phyloP scores from a whole-genome alignment of 2,329 filamentous ascomycete species.

The Neoscytalidium dimidiatum region DNA sequence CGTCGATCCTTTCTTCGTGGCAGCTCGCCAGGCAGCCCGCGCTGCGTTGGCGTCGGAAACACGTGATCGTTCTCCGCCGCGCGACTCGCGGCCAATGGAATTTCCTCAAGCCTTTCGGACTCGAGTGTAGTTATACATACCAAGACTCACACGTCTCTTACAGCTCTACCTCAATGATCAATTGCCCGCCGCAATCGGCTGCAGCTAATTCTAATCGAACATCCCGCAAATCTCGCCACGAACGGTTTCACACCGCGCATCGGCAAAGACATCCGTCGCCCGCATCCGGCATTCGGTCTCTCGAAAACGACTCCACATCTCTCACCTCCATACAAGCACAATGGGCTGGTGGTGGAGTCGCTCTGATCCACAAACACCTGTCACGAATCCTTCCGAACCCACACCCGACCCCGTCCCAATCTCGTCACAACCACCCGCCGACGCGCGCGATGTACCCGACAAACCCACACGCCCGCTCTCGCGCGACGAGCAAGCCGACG shows the following conservation, averaged over 20 bases:
- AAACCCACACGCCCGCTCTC: conserved; percentile 27
- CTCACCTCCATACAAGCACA: background rate
- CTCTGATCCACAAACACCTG: conserved; percentile 32
- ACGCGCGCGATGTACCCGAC: conserved; percentile 23
- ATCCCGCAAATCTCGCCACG: background rate
- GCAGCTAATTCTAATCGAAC: background rate
- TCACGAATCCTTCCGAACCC: conserved; percentile 21
- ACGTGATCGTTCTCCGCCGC: background rate
- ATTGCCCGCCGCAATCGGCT: background rate
- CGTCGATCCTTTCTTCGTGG: conserved; percentile 8
- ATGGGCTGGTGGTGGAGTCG: conserved; percentile 53
- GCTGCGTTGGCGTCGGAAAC: background rate
- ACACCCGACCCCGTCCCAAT: conserved; percentile 23
- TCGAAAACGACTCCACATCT: background rate
- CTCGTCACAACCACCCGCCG: conserved; percentile 23
- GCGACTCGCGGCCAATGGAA: conserved; percentile 14
- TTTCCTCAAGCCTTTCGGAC: background rate
- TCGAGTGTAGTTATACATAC: background rate
- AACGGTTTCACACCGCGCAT: background rate
- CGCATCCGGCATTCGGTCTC: background rate
- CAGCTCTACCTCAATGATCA: background rate
- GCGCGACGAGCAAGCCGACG: conserved; percentile 53
- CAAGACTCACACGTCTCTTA: background rate
- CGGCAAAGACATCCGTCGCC: background rate
- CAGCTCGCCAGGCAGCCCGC: background rate